Evolutionary conservation across 1,139 yeast genomes (phyloP), one percentile per base, ranked within the genome.

Genomic region (Pichia sp.): DNA sequence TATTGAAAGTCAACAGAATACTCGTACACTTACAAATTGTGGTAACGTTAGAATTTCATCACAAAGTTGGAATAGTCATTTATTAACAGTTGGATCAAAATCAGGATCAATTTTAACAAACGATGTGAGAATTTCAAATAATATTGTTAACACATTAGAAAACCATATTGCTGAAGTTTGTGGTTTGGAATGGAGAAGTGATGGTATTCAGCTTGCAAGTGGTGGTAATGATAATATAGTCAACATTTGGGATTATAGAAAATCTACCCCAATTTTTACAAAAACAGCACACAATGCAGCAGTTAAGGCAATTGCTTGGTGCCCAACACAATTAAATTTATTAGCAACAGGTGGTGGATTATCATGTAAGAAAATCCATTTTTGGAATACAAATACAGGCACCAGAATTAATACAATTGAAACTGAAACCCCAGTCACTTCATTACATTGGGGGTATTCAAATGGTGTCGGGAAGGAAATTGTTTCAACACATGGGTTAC

Each of bases 311-410:
- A 71, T 95, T 52, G 83, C 95, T 18, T 95, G 97, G 96, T 88
- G 96, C 65, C 99, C 98, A 0, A 85, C 85, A 69, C 95, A 89
- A 61, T 72, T 75, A 36, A 86, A 87, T 58, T 70, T 93, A 51
- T 74, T 95, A 51, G 97, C 98, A 11, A 87, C 97, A 3, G 99
- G 99, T 11, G 99, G 99, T 49, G 99, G 99, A 25, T 84, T 96
- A 14, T 81, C 88, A 34, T 98, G 95, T 70, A 86, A 84, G 65
- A 80, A 85, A 50, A 88, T 95, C 55, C 91, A 93, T 69, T 90
- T 95, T 70, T 95, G 99, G 98, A 93, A 93, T 69, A 82, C 96
- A 10, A 81, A 88, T 28, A 88, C 95, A 0, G 99, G 99, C 0
- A 82, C 93, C 2, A 74, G 96, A 54, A 81, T 88, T 41, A 89